Evolutionary conservation across 176 grass and related monocot species (phyloP), one percentile per base, ranked within the genome.

Genomic region (Lolium perenne): DNA sequence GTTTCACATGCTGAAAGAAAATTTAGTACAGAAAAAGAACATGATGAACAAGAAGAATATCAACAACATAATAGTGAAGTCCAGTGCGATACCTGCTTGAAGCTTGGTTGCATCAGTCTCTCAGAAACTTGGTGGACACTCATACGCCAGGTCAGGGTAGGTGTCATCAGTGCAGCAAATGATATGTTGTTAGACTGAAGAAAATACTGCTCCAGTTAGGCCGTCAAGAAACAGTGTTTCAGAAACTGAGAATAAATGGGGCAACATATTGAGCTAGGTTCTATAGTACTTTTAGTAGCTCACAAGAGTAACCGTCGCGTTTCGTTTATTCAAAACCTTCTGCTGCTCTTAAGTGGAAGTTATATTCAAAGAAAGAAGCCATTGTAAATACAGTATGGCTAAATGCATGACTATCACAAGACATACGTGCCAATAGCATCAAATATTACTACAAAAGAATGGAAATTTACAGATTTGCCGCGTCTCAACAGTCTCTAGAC

Each of bases 401-500:
- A 48, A 58, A 83, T 76, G 2, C 49, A 77, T 7, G 7, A 77
- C 46, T 63, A 66, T 22, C 7, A 23, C 49, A 82, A 60, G 22
- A 63, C 0, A 56, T 80, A 14, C 22, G 51, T 75, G 10, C 0
- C 20, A 84, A 18, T 13, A 77, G 50, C 41, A 68, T 53, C 60
- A 63, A 61, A 75, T 84, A n/a, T 32, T 80, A 69, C 6, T 80
- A 69, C 6, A 76, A 78, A 80, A 71, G 29, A 69, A 86, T 77
- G 14, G 11, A 70, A 80, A 81, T 81, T 70, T 91, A 84, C 89
- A 91, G 17, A 76, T 71, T 43, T 66, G n/a, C 16, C 3, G 38
- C 10, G 8, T 55, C 65, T 74, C 13, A 22, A 63, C 29, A 72
- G 32, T 73, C 68, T 74, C 65, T 56, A 64, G 32, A 65, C 74